Base-by-base conservation (phyloP, 192 early-diverging fungal species). In the Coemansia umbellata region DNA sequence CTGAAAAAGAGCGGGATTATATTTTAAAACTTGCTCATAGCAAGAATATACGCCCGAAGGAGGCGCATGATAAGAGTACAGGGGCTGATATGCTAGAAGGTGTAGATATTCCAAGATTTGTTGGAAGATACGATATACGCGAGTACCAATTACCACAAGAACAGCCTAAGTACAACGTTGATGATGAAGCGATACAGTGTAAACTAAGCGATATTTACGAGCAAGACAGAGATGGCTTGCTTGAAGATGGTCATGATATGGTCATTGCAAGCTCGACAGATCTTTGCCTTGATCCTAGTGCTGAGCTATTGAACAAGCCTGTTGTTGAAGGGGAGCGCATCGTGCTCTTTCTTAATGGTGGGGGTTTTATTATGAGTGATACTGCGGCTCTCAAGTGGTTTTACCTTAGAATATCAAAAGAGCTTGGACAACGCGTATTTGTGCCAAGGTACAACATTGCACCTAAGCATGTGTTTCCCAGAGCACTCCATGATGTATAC, bases 401-500 rank as follows among this genome's bases (percentile, higher is more conserved):
- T 11, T 69, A 61, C 14, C 19, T 61, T 3, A 39, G 54, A 8
- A 30, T 69, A 30, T 60, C 66, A 2, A 9, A 45, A 11, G 58
- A 57, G 26, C 40, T 61, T n/a, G 42, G 50, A 0, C 32, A 42
- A 37, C 58, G 66, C 5, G 41, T 61, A n/a, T 69, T 69, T 60
- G 49, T 56, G 31, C 58, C 66, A 2, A 15, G 28, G 4, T 69
- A 69, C 54, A 41, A 27, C 13, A 50, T 57, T 5, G 58, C 66
- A 3, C 66, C 66, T 0, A 11, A 28, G 7, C 35, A 56, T 31
- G 26, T 44, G n/a, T 69, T 57, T n/a, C 66, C 66, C 2, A 37
- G 55, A 18, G 40, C 60, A 0, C n/a, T 63, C 9, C 60, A 70
- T 13, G 68, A 70, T 28, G 61, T 60, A 0, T 70, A 55, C 32